A percentile compares a stretch with the other conserved stretches of the same genome.
phyloP scores from a whole-genome alignment of 331 rosid genomes.

The Quercus phellos region DNA sequence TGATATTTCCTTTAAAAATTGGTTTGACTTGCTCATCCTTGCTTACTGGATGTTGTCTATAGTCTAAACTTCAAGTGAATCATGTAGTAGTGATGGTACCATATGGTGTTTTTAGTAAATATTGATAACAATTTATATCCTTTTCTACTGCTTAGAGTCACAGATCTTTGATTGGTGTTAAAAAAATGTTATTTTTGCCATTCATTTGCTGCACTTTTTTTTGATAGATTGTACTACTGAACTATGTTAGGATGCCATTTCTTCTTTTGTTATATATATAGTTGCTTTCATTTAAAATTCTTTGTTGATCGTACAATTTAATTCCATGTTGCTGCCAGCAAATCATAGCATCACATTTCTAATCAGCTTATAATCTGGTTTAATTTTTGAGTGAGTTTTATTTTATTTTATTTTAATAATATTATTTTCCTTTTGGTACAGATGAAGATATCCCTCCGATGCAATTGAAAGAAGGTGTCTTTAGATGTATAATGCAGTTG shows the following conservation, averaged over 20 bases:
- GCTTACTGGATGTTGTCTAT: too few relatives aligned
- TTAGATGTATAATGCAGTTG: constrained; percentile 95
- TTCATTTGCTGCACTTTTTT: too few relatives aligned
- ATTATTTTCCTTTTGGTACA: constrained; percentile 26
- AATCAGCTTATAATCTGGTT: constrained; percentile 5
- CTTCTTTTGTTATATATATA: not conserved
- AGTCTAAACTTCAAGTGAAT: too few relatives aligned
- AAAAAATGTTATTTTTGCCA: too few relatives aligned
- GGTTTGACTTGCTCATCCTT: too few relatives aligned
- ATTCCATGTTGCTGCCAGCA: not conserved
- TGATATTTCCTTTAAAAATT: too few relatives aligned
- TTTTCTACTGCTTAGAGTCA: too few relatives aligned
- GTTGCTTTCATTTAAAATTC: not conserved
- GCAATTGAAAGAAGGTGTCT: constrained; percentile 97
- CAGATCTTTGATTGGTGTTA: too few relatives aligned
- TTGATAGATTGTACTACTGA: too few relatives aligned
- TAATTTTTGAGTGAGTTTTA: constrained; percentile 6
- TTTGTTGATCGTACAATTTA: not conserved
- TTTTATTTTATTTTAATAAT: not conserved
- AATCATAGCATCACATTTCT: not conserved
- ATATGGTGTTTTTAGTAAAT: too few relatives aligned
- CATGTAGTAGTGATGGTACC: too few relatives aligned
- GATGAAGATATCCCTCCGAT: constrained; percentile 98
- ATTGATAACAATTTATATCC: too few relatives aligned
- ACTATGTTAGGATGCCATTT: not conserved